Conservation (phyloP, 129 eudicot genomes). For the Flaveria bidentis region DNA sequence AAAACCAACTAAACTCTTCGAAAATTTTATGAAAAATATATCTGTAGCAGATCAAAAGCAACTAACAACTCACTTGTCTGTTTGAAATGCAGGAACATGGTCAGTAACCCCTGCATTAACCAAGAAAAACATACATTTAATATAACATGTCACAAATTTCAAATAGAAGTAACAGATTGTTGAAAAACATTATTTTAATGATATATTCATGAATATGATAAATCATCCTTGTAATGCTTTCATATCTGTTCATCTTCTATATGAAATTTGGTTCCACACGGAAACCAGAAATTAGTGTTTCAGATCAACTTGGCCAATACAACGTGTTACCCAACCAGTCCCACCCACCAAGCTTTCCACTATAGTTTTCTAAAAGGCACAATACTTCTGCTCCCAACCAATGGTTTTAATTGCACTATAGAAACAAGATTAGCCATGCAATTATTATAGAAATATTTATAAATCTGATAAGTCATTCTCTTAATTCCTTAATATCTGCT, state of each 20-base stretch:
- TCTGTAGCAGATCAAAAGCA: slow-evolving; percentile 15
- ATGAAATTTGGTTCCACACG: no score
- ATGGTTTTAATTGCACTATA: no score
- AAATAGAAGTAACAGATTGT: neutral
- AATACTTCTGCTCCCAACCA: no score
- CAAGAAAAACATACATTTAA: neutral
- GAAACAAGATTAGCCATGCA: neutral
- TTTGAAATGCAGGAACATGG: slow-evolving; percentile 11
- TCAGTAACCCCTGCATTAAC: slow-evolving; percentile 40
- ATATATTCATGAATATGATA: neutral
- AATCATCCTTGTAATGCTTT: neutral
- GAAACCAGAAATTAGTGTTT: no score
- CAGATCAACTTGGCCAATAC: no score
- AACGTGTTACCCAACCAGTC: no score
- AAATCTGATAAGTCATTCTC: neutral
- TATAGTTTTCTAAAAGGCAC: no score
- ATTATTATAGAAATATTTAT: neutral
- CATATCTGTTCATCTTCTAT: no score
- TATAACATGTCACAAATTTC: no score
- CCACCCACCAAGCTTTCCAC: no score
- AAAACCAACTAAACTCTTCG: slow-evolving; percentile 10
- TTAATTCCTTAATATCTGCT: neutral
- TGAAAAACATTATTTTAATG: neutral
- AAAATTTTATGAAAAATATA: neutral
- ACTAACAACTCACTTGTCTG: slow-evolving; percentile 9